Evolutionary conservation across 495 filamentous ascomycete genomes (phyloP), one percentile per base, ranked within the genome.

Genomic region (Penicillium parvum): DNA sequence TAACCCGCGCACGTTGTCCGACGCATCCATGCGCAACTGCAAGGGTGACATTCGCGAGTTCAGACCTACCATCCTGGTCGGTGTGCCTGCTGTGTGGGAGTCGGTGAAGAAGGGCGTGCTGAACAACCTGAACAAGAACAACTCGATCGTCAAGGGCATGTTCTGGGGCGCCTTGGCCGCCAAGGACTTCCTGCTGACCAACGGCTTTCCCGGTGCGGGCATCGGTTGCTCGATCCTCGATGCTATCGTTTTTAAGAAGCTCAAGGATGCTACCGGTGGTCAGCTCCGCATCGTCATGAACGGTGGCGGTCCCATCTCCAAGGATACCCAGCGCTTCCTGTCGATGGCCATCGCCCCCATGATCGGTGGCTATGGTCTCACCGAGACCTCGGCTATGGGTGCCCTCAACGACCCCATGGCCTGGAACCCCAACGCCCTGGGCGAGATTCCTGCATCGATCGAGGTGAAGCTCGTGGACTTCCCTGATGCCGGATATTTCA

Each of bases 401-500:
- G 81, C 83, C 12, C 72, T 98, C 14, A 94, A 88, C 72, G 89
- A 90, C 63, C 92, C 92, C 4, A 61, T 83, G 50, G 84, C 91
- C 51, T 98, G 91, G 91, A 91, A 88, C 40, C 78, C 86, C 43
- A 71, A 80, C 14, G 81, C 84, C 17, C 78, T 95, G 42, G 92
- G 92, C 42, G 79, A 87, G 43, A 76, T 94, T 46, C 83, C 90
- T n/a, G 81, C 79, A 25, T 85, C 73, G 19, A 69, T 95, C 45
- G 92, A 97, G 64, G 69, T 90, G 58, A 98, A 98, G 74, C 82
- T 98, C 14, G 90, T 98, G 45, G 92, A 98, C 68, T 97, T 89
- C 65, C 64, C 85, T 15, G 92, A 98, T 55, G 91, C 92, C 4
- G 92, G 92, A 12, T 98, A 98, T 68, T 82, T 78, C 49, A 73